These are phyloP conservation scores for Teratosphaeria zuluensis DNA, from an alignment of 2,329 filamentous ascomycete species.

Conservation along the genomic window DNA sequence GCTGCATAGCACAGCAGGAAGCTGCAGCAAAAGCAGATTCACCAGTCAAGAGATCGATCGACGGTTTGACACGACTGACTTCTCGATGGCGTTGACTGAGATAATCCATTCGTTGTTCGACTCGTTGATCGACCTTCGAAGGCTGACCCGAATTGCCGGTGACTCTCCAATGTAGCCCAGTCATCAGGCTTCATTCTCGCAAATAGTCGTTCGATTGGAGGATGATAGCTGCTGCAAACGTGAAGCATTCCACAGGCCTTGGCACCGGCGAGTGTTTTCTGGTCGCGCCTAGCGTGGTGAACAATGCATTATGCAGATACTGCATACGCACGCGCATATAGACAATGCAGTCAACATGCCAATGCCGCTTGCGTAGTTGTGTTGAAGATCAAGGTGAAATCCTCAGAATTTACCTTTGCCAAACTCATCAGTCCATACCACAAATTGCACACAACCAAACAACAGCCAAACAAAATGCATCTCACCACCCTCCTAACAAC, in stretches of 20 bases:
- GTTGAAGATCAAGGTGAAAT: neutral
- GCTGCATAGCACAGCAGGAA: too few relatives aligned
- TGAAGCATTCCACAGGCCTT: neutral
- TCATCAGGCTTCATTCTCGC: neutral
- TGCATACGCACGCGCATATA: neutral
- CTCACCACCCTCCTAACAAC: neutral
- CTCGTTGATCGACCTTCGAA: too few relatives aligned
- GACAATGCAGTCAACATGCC: neutral
- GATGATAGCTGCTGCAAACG: neutral
- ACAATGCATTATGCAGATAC: neutral
- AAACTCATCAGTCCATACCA: neutral
- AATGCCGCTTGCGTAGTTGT: neutral
- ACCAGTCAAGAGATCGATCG: too few relatives aligned
- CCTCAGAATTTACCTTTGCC: neutral
- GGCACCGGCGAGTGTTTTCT: too few relatives aligned
- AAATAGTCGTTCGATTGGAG: neutral
- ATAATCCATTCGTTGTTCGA: too few relatives aligned
- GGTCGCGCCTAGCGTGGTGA: too few relatives aligned
- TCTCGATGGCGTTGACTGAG: too few relatives aligned
- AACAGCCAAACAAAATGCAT: neutral
- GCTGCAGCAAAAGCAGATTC: too few relatives aligned
- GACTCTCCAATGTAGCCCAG: too few relatives aligned
- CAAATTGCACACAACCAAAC: neutral
- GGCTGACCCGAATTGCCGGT: too few relatives aligned
- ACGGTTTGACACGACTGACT: too few relatives aligned